Evolutionary conservation across 192 early-diverging fungal genomes (phyloP).

Genomic region (Coemansia sp.): DNA sequence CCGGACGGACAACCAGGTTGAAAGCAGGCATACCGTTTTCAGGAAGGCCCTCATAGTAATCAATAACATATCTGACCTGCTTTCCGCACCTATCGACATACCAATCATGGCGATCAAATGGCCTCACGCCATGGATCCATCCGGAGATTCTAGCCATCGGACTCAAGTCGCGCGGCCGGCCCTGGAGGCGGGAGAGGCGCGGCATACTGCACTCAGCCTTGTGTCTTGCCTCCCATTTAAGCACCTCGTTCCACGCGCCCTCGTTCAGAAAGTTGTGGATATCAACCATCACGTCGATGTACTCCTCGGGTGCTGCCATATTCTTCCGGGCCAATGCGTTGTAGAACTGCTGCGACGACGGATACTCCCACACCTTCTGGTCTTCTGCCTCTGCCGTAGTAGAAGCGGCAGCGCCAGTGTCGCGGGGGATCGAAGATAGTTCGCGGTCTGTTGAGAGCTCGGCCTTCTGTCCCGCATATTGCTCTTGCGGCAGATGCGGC

Average conservation of each 20-base stretch:
- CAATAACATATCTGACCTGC: constrained; percentile 93
- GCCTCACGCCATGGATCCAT: constrained; percentile 68
- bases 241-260: constrained; percentile 89
- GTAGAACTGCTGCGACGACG: constrained; percentile 89
- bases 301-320: constrained; percentile 80
- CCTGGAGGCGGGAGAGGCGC: constrained; percentile 79
- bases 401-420: constrained; percentile 7
- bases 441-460: constrained; percentile 79
- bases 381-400: constrained; percentile 14
- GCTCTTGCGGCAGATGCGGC: constrained; percentile 72
- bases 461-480: constrained; percentile 64
- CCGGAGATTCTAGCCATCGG: constrained; percentile 64
- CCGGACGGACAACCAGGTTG: constrained; percentile 92
- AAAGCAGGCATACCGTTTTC: constrained; percentile 81
- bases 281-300: constrained; percentile 89
- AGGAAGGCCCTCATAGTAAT: constrained; percentile 85
- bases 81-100: constrained; percentile 86
- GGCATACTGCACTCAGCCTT: constrained; percentile 60
- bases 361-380: constrained; percentile 74
- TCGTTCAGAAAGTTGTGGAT: constrained; percentile 99
- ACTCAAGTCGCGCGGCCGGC: constrained; percentile 75
- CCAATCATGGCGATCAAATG: constrained; percentile 99
- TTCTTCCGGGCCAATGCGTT: constrained; percentile 84
- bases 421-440: constrained; percentile 70
- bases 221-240: constrained; percentile 81